phyloP scores from a whole-genome alignment of 495 filamentous ascomycete genomes.

The Lentithecium fluviatile region DNA sequence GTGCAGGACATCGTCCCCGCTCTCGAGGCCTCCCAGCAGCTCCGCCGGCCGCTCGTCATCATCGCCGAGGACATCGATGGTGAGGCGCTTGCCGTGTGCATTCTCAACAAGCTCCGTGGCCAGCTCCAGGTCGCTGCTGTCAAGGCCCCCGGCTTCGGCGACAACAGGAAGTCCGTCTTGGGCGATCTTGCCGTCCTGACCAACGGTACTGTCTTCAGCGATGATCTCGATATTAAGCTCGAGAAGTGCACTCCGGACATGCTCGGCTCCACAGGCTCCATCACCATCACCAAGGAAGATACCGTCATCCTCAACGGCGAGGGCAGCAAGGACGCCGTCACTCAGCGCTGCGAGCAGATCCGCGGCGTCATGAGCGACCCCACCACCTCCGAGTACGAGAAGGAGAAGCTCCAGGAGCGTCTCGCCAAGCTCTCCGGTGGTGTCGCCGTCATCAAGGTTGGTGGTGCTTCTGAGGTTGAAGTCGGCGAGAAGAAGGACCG shows the following conservation, averaged over 20 bases:
- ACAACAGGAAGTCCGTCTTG: slow-evolving; percentile 99
- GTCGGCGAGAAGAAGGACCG: slow-evolving; percentile 99
- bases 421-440: slow-evolving; percentile 98
- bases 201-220: slow-evolving; percentile 95
- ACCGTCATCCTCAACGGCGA: slow-evolving; percentile 98
- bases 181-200: slow-evolving; percentile 93
- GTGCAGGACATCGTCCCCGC: slow-evolving; percentile 98
- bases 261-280: slow-evolving; percentile 94
- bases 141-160: slow-evolving; percentile 98
- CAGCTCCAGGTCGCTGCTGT: slow-evolving; percentile 98
- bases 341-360: slow-evolving; percentile 98
- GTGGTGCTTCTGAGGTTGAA: slow-evolving; percentile 95
- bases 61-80: slow-evolving; percentile 99
- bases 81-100: slow-evolving; percentile 96
- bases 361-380: slow-evolving; percentile 94
- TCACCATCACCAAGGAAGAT: slow-evolving; percentile 99
- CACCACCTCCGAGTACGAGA: slow-evolving; percentile 95
- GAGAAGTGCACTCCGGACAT: slow-evolving; percentile 95
- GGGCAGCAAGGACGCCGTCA: slow-evolving; percentile 88
- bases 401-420: slow-evolving; percentile 99
- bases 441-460: slow-evolving; percentile 99
- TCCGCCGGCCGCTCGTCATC: slow-evolving; percentile 93
- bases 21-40: slow-evolving; percentile 92
- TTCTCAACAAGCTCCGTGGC: slow-evolving; percentile 98
- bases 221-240: slow-evolving; percentile 97